These are phyloP conservation scores for Suillus fuscotomentosus DNA, from an alignment of 768 basidiomycete genomes.

Conservation along the genomic window DNA sequence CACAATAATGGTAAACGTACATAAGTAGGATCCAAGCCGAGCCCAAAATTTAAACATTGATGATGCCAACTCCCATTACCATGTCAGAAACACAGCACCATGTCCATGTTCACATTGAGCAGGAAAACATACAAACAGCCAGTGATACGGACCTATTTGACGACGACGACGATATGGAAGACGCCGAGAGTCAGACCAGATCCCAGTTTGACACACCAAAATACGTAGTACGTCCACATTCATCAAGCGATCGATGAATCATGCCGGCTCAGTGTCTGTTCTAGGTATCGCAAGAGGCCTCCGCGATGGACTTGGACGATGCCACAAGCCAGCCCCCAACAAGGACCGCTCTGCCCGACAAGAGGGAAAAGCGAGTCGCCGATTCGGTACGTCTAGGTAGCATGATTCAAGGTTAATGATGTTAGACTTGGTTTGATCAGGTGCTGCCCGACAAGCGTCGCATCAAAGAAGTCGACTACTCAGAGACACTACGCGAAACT, in stretches of 20 bases:
- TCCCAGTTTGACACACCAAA: background rate
- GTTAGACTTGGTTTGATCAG: background rate
- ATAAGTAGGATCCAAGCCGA: background rate
- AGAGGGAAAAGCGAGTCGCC: background rate
- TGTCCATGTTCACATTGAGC: too few relatives aligned
- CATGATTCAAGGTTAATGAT: background rate
- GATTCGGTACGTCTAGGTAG: background rate
- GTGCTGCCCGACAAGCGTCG: background rate
- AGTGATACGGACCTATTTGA: background rate
- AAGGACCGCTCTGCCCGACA: background rate
- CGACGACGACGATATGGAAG: background rate
- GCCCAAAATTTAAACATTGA: background rate
- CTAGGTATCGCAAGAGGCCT: background rate
- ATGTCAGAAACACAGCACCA: background rate
- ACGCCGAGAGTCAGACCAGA: background rate
- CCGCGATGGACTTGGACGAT: background rate
- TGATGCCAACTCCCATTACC: background rate
- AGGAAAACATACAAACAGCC: background rate
- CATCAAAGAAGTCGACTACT: conserved; percentile 6
- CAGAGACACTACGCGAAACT: background rate
- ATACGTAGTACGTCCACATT: background rate
- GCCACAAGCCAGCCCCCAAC: background rate
- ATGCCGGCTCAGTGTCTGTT: background rate
- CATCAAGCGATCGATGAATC: background rate
- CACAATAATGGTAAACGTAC: background rate